These are phyloP conservation scores for Picochlorum sp. DNA, from an alignment of 139 green algal species.

Conservation along the genomic window DNA sequence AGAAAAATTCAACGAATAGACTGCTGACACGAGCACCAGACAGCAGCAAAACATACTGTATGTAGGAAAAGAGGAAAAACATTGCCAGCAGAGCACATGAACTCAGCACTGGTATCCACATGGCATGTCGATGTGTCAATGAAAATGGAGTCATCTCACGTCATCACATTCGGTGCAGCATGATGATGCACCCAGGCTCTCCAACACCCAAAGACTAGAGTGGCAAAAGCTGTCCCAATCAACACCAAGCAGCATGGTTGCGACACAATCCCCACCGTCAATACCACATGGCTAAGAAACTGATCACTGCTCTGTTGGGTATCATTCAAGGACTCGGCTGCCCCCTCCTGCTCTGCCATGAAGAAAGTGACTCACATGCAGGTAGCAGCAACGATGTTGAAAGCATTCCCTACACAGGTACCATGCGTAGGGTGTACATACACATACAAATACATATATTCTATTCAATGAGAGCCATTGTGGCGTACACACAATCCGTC, in stretches of 20 bases:
- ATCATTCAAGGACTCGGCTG: no score
- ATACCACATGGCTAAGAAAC: not conserved
- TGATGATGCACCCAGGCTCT: not conserved
- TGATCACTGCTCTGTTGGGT: no score
- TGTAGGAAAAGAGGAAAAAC: slow-evolving; percentile 4
- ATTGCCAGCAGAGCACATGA: slow-evolving; percentile 6
- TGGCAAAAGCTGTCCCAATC: not conserved
- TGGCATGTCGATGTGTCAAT: not conserved
- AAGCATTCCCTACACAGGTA: no score
- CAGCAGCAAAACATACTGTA: slow-evolving; percentile 1
- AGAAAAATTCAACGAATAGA: slow-evolving; percentile 4
- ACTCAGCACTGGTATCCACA: slow-evolving; percentile 2
- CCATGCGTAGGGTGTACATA: no score
- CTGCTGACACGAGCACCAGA: not conserved
- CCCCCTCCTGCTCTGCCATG: no score
- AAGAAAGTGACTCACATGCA: no score
- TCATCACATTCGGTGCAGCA: not conserved
- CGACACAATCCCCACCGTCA: no score
- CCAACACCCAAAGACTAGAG: not conserved
- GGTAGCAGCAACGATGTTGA: no score
- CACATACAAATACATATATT: no score
- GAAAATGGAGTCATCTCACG: not conserved
- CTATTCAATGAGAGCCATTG: no score
- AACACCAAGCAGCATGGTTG: not conserved
- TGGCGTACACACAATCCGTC: no score